Evolutionary conservation across 1,139 yeast genomes (phyloP), one percentile per base, ranked within the genome.

Genomic region (Zygosaccharomyces sapae): DNA sequence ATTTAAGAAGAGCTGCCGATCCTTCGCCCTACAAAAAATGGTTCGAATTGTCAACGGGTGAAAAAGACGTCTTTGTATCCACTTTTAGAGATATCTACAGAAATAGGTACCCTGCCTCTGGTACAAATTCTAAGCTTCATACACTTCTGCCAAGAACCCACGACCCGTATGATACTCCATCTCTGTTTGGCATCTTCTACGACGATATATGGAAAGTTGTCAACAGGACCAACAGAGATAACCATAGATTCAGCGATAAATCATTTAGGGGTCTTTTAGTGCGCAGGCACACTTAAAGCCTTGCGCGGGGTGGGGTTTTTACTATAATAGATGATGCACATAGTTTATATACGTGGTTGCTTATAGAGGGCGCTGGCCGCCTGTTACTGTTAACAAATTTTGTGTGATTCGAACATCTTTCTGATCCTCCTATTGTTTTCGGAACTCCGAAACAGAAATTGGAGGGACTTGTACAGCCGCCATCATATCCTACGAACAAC

Each of bases 181-280:
- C 61, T 29, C 59, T 63, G 3, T 63, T 63, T 48, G 65, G 65
- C 6, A 54, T 63, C 6, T 61, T 63, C 36, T 63, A 63, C 47
- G 57, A 62, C 44, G 65, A 62, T 41, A 59, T 63, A 10, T 55
- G 61, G 54, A 44, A 49, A 5, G 37, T 31, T 7, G 39, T 18
- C 38, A 39, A 40, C 31, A 41, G 29, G 9, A 45, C 47, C 33
- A 25, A 18, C 34, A 44, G 38, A 35, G 45, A 44, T 3, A 30
- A 44, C 47, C 38, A 45, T 29, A 44, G 58, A 19, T 57, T 57
- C 42, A 33, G 43, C 10, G 40, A 37, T 19, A 12, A 37, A 30
- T 13, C 40, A 6, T 37, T 37, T 30, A 10, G 40, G 31, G 29
- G 40, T 4, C 18, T 37, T n/a, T 20, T 37, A 25, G 40, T 37